Base-by-base conservation (phyloP, 2,329 filamentous ascomycete species). In the Fusarium hainanense region DNA sequence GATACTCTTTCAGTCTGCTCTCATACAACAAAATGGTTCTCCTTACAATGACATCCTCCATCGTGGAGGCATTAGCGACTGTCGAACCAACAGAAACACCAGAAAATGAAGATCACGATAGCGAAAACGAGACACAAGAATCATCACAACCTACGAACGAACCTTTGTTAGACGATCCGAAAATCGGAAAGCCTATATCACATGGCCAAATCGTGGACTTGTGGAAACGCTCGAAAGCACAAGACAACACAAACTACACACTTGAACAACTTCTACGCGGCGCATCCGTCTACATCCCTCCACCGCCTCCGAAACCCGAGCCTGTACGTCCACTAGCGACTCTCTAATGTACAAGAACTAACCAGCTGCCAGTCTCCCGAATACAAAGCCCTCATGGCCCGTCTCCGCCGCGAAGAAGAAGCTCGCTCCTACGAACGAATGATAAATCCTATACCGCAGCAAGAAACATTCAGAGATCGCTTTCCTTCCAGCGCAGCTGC, bases 351-450 rank as follows among this genome's bases (percentile, higher is more conserved):
- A 8, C 13, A n/a, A 40, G 23, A 27, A 13, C 58, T 71, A n/a
- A 70, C 10, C 12, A 23, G 6, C 2, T 3, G 3, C 0, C 63
- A 97, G 89, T 91, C 91, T 2, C 83, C 89, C 10, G 92, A 97
- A 81, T 98, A 95, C 82, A 92, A 93, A 78, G 91, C 90, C 9
- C 84, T 97, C 3, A 98, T 98, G 93, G 89, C 90, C 25, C 89
- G 91, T 18, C 88, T 99, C 21, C 93, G 93, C 68, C 89, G 87
- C 64, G 90, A 96, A 75, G 92, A 95, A 81, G 94, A 98, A 83
- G 87, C 90, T 70, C 89, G 91, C 66, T 86, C 89, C 54, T 99
- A 98, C 83, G 88, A 93, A 71, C 89, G 90, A 76, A 93, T 98
- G 90, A 82, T 91, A 52, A 89, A 90, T 67, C 88, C 90, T 3